Evolutionary conservation across 805 yeast species (phyloP), one percentile per base, ranked within the genome.

Genomic region (Huiozyma naganishii): DNA sequence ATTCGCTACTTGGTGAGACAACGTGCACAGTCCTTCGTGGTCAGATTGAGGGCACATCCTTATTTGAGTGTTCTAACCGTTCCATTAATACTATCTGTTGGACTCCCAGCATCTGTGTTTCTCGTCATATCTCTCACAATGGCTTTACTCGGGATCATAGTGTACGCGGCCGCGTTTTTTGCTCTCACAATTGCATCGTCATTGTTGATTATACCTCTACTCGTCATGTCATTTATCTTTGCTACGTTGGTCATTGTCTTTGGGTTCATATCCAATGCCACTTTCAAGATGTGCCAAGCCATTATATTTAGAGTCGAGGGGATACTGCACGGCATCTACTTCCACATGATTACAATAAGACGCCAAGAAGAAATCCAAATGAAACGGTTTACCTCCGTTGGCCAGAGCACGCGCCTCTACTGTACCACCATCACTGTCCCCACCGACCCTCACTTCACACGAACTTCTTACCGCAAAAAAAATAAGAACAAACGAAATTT

Each of bases 221-320:
- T 62, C 38, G 43, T 48, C 1, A 36, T 52, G 4, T 60, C 66
- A 4, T 50, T 58, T 40, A 37, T 52, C 8, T 59, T 60, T 40
- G 64, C 64, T 1, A 43, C 54, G 2, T 54, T 52, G 10, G 58
- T 57, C 9, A 55, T 61, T 1, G 36, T 53, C 4, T 52, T 58
- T 39, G 64, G 63, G 11, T 52, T 59, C 36, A 37, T 57, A 37
- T 57, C 62, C 44, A 58, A 57, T 33, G n/a, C 51, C 4, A 51
- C 56, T 4, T 59, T 58, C 42, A 52, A 51, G 36, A 35, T 50
- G 27, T 2, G 29, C 12, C 42, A n/a, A 32, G 12, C 6, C 33
- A 28, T 35, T 27, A 27, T 27, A 12, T 35, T 36, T 6, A 36
- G 11, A 23, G 27, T 13, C 9, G 17, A 9, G 13, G n/a, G 34